Conservation (phyloP, 1,284 basidiomycete species). For the Erythrobasidium hasegawianum region DNA sequence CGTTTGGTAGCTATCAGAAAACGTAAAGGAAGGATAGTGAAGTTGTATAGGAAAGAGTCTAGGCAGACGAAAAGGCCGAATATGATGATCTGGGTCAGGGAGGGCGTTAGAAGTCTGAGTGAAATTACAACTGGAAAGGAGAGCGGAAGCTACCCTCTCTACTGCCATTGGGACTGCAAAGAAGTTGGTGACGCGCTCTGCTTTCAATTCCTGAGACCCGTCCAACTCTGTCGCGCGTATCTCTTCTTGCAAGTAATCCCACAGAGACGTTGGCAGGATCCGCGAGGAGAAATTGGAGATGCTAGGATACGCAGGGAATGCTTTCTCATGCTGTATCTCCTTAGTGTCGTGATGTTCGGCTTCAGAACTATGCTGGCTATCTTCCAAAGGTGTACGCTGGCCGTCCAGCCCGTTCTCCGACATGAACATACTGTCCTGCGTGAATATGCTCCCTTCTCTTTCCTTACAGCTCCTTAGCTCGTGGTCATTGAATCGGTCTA, state of each 20-base stretch:
- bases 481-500: background rate
- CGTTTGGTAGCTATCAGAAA: slow-evolving; percentile 46
- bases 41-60: slow-evolving; percentile 96
- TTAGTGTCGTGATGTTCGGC: background rate
- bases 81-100: slow-evolving; percentile 66
- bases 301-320: background rate
- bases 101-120: slow-evolving; percentile 27
- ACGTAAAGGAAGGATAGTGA: slow-evolving; percentile 94
- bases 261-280: slow-evolving; percentile 66
- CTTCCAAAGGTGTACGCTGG: background rate
- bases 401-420: background rate
- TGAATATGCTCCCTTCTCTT: slow-evolving; percentile 2
- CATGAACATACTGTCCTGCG: background rate
- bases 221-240: slow-evolving; percentile 85
- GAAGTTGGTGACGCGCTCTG: slow-evolving; percentile 98
- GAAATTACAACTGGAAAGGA: slow-evolving; percentile 37
- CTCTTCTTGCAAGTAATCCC: slow-evolving; percentile 87
- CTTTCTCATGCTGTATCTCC: background rate
- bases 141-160: slow-evolving; percentile 68
- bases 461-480: background rate
- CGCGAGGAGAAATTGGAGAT: slow-evolving; percentile 8
- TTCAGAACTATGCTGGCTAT: slow-evolving; percentile 10
- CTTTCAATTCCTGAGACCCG: slow-evolving; percentile 85
- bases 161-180: slow-evolving; percentile 86
- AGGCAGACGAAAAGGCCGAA: slow-evolving; percentile 93